Percentiles rank a stretch among this genome's conserved stretches.
Evolutionary conservation across 441 rosid species (phyloP).

Genomic region (Erodium chrysanthum): DNA sequence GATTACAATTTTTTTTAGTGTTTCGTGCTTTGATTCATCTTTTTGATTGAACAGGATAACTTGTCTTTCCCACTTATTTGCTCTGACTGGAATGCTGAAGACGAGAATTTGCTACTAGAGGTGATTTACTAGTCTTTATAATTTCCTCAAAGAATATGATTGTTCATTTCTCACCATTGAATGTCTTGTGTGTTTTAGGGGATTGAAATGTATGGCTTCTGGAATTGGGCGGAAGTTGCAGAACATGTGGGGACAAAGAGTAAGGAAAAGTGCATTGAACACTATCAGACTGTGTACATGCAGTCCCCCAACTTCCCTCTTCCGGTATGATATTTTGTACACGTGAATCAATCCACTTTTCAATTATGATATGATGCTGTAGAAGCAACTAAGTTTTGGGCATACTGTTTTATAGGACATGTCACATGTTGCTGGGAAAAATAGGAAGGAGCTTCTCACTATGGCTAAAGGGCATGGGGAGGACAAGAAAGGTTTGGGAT

Average conservation of each 20-base stretch:
- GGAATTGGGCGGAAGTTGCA: constrained; percentile 90
- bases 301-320: constrained; percentile 81
- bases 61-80: constrained; percentile 80
- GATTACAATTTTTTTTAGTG: no score
- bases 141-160: neutral
- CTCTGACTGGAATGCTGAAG: constrained; percentile 93
- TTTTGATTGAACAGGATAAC: constrained; percentile 50
- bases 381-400: neutral
- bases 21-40: neutral
- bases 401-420: constrained; percentile 1
- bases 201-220: constrained; percentile 93
- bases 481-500: constrained; percentile 49
- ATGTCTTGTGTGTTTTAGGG: constrained; percentile 39
- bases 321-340: constrained; percentile 42
- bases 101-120: constrained; percentile 90
- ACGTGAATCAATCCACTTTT: neutral
- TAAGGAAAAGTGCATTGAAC: constrained; percentile 81
- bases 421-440: constrained; percentile 81
- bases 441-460: constrained; percentile 81
- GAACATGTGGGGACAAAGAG: constrained; percentile 96
- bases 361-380: neutral
- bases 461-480: constrained; percentile 49
- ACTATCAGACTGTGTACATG: constrained; percentile 60
- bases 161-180: neutral
- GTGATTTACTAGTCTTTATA: constrained; percentile 24